A percentile compares a stretch with the other conserved stretches of the same genome.
Conservation (phyloP, 805 yeast species). For the Yamadazyma paraphyllophila region DNA sequence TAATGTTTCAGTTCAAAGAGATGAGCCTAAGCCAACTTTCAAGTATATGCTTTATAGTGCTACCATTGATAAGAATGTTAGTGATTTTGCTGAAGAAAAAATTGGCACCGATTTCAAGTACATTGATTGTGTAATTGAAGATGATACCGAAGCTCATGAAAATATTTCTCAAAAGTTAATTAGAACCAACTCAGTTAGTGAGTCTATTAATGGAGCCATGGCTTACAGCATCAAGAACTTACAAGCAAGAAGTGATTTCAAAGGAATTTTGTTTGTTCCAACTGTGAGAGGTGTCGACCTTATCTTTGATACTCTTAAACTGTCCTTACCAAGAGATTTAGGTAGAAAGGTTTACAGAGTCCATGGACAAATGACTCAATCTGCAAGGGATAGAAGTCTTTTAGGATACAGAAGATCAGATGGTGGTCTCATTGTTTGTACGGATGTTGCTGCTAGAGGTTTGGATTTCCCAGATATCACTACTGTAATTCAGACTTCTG, state of each 20-base stretch:
- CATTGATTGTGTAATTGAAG: slow-evolving; percentile 71
- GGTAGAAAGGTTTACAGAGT: slow-evolving; percentile 25
- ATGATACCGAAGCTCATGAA: slow-evolving; percentile 74
- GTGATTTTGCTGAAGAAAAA: slow-evolving; percentile 57
- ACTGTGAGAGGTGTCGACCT: slow-evolving; percentile 69
- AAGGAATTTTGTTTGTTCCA: slow-evolving; percentile 81
- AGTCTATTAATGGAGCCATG: slow-evolving; percentile 56
- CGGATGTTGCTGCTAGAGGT: slow-evolving; percentile 96
- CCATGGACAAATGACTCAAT: slow-evolving; percentile 77
- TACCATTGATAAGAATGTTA: slow-evolving; percentile 71
- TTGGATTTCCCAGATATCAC: slow-evolving; percentile 89
- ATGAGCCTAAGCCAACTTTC: slow-evolving; percentile 28
- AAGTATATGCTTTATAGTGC: slow-evolving; percentile 85
- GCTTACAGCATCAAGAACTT: slow-evolving; percentile 43
- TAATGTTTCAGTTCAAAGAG: slow-evolving; percentile 15
- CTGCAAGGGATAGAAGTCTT: slow-evolving; percentile 60
- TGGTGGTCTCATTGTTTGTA: slow-evolving; percentile 68
- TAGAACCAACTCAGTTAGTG: slow-evolving; percentile 51
- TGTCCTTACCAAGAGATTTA: background rate
- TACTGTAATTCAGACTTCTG: slow-evolving; percentile 80
- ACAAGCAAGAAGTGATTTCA: slow-evolving; percentile 46
- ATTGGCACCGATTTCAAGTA: slow-evolving; percentile 54
- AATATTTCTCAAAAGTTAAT: slow-evolving; percentile 69
- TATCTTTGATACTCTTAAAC: slow-evolving; percentile 31
- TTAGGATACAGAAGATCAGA: slow-evolving; percentile 45